Percentiles rank a stretch among this genome's conserved stretches.
Conservation (phyloP, 2,329 filamentous ascomycete genomes). For the Paracamarosporium sp. region DNA sequence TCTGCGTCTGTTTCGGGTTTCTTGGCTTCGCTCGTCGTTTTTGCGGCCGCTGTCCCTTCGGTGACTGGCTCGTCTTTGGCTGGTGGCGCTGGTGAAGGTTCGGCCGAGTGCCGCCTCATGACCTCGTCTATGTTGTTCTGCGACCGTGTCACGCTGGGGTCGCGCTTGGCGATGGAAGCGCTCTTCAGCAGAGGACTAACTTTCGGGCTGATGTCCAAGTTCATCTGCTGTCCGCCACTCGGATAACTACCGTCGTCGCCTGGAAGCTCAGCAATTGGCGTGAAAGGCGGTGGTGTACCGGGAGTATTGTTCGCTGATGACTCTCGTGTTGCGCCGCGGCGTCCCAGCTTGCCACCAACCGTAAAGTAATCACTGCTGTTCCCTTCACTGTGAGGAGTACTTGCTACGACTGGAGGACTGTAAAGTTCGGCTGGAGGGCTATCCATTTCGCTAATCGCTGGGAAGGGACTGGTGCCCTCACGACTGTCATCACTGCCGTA, state of each 20-base stretch:
- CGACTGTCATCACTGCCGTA: slow-evolving; percentile 25
- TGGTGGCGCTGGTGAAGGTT: slow-evolving; percentile 7
- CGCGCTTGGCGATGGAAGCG: slow-evolving; percentile 21
- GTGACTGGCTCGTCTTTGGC: background rate
- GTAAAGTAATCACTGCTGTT: slow-evolving; percentile 34
- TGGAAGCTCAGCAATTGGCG: slow-evolving; percentile 35
- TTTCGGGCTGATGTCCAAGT: slow-evolving; percentile 17
- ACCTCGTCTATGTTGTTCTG: slow-evolving; percentile 37
- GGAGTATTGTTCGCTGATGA: slow-evolving; percentile 35
- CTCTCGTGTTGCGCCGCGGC: slow-evolving; percentile 31
- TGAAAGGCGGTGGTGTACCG: slow-evolving; percentile 16
- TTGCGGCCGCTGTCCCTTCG: no score
- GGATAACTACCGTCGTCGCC: slow-evolving; percentile 35
- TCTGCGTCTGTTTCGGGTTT: slow-evolving; percentile 6
- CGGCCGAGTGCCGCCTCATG: slow-evolving; percentile 4
- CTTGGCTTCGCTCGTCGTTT: slow-evolving; percentile 4
- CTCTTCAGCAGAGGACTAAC: slow-evolving; percentile 13
- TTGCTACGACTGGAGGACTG: slow-evolving; percentile 30
- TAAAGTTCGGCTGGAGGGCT: slow-evolving; percentile 43
- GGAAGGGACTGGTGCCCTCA: slow-evolving; percentile 28
- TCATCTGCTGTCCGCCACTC: slow-evolving; percentile 19
- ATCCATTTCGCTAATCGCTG: slow-evolving; percentile 43
- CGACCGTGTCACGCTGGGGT: slow-evolving; percentile 32
- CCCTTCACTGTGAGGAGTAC: slow-evolving; percentile 17
- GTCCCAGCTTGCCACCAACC: slow-evolving; percentile 18